Conservation (phyloP, 768 basidiomycete genomes). For the Pulveroboletus sp. region DNA sequence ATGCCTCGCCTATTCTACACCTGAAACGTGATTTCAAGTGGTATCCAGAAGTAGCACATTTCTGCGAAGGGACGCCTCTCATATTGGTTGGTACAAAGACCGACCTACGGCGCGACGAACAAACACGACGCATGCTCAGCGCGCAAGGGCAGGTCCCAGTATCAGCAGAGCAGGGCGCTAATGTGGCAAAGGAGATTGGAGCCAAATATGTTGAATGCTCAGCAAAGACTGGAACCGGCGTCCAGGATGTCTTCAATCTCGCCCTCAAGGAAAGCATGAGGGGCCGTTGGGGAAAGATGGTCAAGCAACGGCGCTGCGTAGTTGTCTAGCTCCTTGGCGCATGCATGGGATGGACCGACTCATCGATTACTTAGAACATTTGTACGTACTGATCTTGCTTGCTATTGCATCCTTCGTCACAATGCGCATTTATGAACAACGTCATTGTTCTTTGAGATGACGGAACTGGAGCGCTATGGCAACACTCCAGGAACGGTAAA, state of each 20-base stretch:
- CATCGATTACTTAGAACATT: constrained; percentile 20
- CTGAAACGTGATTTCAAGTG: constrained; percentile 49
- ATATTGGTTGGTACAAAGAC: constrained; percentile 93
- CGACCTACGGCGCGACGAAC: constrained; percentile 83
- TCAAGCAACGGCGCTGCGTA: constrained; percentile 69
- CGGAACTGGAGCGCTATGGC: constrained; percentile 17
- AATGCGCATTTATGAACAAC: constrained; percentile 3
- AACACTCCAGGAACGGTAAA: constrained; percentile 23
- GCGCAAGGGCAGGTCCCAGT: constrained; percentile 87
- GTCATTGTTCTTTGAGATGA: constrained; percentile 26
- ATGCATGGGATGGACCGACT: constrained; percentile 10
- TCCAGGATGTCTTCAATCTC: constrained; percentile 87
- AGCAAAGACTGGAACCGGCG: constrained; percentile 85
- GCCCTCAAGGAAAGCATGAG: constrained; percentile 89
- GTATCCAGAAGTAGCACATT: constrained; percentile 91
- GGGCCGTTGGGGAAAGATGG: constrained; percentile 69
- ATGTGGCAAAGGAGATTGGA: constrained; percentile 90
- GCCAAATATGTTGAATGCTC: constrained; percentile 93
- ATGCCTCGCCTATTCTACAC: neutral
- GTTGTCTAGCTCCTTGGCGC: constrained; percentile 35
- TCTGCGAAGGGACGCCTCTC: constrained; percentile 84
- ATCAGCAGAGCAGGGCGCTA: constrained; percentile 73
- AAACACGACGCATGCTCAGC: constrained; percentile 80
- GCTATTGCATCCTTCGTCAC: constrained; percentile 21
- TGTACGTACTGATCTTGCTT: constrained; percentile 30